phyloP scores from a whole-genome alignment of 2,329 filamentous ascomycete genomes.

The Metarhizium robertsii region DNA sequence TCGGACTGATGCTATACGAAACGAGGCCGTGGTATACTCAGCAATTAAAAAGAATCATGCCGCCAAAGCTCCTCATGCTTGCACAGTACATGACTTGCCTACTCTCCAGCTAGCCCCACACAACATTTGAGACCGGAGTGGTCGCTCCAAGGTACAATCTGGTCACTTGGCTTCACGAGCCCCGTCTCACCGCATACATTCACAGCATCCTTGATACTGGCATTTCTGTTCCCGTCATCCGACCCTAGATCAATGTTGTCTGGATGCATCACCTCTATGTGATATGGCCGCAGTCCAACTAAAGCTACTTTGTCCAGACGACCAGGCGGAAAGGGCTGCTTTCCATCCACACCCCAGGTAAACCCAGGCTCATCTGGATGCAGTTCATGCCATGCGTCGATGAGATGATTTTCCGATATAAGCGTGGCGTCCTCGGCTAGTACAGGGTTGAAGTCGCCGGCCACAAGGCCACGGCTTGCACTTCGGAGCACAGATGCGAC shows the following conservation, averaged over 20 bases:
- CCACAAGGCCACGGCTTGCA: slow-evolving; percentile 21
- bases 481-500: slow-evolving; percentile 16
- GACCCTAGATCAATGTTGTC: background rate
- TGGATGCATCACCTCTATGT: slow-evolving; percentile 12
- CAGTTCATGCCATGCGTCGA: slow-evolving; percentile 24
- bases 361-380: slow-evolving; percentile 20
- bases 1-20: too few species aligned
- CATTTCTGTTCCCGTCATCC: background rate
- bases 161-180: too few species aligned
- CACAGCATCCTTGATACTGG: too few species aligned
- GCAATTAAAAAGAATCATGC: too few species aligned
- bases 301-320: slow-evolving; percentile 28
- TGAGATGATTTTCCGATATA: slow-evolving; percentile 20
- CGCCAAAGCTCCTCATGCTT: too few species aligned
- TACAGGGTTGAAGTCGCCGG: slow-evolving; percentile 31
- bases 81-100: too few species aligned
- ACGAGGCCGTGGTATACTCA: too few species aligned
- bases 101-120: background rate
- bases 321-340: slow-evolving; percentile 19
- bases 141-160: background rate
- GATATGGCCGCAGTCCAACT: slow-evolving; percentile 14
- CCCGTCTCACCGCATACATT: too few species aligned
- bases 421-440: slow-evolving; percentile 22
- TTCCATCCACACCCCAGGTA: slow-evolving; percentile 28
- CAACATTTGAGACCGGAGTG: background rate